Evolutionary conservation across 2,329 filamentous ascomycete species (phyloP).

Genomic region (Arthroderma uncinatum): DNA sequence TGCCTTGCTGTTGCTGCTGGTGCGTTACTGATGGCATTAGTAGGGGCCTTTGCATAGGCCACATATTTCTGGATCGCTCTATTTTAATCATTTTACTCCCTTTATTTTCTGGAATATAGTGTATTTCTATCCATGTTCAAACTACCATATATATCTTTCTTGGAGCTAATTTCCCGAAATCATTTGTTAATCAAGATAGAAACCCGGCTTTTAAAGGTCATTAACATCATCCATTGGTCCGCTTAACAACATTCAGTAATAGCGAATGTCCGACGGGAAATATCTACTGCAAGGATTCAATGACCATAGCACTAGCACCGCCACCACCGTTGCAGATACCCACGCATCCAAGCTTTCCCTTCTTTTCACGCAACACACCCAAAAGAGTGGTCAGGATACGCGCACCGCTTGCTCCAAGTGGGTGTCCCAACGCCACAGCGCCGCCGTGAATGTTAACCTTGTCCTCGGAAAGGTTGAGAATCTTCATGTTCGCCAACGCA

Average conservation of each 20-base stretch:
- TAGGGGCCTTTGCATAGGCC: slow-evolving; percentile 51
- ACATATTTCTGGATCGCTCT: background rate
- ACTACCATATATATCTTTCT: background rate
- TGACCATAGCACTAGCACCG: slow-evolving; percentile 83
- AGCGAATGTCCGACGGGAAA: background rate
- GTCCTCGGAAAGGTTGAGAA: slow-evolving; percentile 64
- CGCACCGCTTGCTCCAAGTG: slow-evolving; percentile 84
- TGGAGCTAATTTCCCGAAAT: background rate
- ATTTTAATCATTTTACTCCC: background rate
- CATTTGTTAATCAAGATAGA: background rate
- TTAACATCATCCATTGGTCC: background rate
- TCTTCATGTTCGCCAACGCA: slow-evolving; percentile 89
- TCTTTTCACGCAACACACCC: slow-evolving; percentile 78
- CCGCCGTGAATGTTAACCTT: slow-evolving; percentile 95
- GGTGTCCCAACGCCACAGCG: slow-evolving; percentile 90
- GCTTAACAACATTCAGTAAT: background rate
- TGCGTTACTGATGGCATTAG: slow-evolving; percentile 53
- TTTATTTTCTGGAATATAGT: background rate
- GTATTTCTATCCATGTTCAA: background rate
- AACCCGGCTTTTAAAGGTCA: background rate
- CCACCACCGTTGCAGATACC: slow-evolving; percentile 98
- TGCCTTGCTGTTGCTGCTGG: slow-evolving; percentile 51
- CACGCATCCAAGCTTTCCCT: slow-evolving; percentile 83
- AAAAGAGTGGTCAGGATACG: slow-evolving; percentile 85
- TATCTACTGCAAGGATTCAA: slow-evolving; percentile 50